A percentile compares a stretch with the other conserved stretches of the same genome.
These are phyloP conservation scores for Solanum hybrid DNA, from an alignment of 305 asterid species.

Conservation along the genomic window DNA sequence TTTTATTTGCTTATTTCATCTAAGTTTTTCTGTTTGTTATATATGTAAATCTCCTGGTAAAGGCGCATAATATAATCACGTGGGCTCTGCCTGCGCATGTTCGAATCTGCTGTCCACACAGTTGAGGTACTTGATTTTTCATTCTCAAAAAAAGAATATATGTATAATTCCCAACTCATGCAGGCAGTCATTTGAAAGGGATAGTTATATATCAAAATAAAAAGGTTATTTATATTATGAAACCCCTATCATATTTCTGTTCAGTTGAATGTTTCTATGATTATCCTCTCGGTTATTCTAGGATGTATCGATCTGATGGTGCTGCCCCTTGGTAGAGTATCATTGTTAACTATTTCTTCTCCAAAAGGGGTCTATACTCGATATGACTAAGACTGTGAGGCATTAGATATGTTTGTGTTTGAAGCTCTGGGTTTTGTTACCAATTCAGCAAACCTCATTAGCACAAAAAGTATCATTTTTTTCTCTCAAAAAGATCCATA, in stretches of 20 bases:
- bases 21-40: not conserved
- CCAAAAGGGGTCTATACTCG: not conserved
- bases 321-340: not conserved
- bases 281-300: not conserved
- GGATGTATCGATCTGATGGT: not conserved
- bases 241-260: not conserved
- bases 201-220: not conserved
- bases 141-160: not conserved
- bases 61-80: constrained; percentile 38
- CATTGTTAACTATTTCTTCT: not conserved
- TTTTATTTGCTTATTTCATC: not conserved
- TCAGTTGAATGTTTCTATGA: not conserved
- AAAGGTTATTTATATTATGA: not conserved
- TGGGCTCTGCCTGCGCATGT: constrained; percentile 99
- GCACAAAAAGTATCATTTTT: not conserved
- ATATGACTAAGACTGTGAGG: not conserved
- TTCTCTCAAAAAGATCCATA: not conserved
- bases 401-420: not conserved
- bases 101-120: constrained; percentile 71
- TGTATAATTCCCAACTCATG: not conserved
- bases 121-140: not conserved
- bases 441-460: not conserved
- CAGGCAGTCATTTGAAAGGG: not conserved
- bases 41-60: not conserved
- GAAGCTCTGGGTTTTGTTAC: not conserved